Evolutionary conservation across 495 filamentous ascomycete species (phyloP).

Genomic region (Pseudevernia furfuracea): DNA sequence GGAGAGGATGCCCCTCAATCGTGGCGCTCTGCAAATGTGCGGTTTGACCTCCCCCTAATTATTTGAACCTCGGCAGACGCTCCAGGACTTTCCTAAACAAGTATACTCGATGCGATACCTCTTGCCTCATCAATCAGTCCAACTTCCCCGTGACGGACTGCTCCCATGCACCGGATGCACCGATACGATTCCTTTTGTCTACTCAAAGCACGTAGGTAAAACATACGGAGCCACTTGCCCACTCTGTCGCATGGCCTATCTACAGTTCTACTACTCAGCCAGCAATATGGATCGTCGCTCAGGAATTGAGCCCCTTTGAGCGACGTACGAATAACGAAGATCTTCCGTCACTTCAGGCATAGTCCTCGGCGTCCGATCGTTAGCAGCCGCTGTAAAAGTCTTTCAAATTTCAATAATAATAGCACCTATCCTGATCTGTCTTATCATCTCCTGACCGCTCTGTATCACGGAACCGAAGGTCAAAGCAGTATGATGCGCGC

Average conservation of each 20-base stretch:
- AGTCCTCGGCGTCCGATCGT: neutral
- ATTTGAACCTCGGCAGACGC: neutral
- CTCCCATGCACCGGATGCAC: neutral
- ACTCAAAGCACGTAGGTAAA: constrained; percentile 1
- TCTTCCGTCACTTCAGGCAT: neutral
- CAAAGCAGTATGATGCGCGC: neutral
- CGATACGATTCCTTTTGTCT: neutral
- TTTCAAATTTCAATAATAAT: too few species aligned
- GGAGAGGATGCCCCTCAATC: neutral
- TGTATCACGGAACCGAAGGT: neutral
- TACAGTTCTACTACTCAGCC: neutral
- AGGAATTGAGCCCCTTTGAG: constrained; percentile 12
- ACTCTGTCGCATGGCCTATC: neutral
- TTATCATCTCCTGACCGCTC: constrained; percentile 8
- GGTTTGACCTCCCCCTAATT: neutral
- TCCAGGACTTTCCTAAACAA: neutral
- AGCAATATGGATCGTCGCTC: neutral
- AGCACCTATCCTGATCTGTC: neutral
- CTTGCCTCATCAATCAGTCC: neutral
- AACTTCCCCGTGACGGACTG: neutral
- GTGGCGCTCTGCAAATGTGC: neutral
- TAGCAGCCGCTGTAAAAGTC: constrained; percentile 12
- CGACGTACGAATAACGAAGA: neutral
- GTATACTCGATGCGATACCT: neutral
- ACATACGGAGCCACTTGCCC: neutral